Conservation (phyloP, 2,329 filamentous ascomycete species). For the Emydomyces testavorans region DNA sequence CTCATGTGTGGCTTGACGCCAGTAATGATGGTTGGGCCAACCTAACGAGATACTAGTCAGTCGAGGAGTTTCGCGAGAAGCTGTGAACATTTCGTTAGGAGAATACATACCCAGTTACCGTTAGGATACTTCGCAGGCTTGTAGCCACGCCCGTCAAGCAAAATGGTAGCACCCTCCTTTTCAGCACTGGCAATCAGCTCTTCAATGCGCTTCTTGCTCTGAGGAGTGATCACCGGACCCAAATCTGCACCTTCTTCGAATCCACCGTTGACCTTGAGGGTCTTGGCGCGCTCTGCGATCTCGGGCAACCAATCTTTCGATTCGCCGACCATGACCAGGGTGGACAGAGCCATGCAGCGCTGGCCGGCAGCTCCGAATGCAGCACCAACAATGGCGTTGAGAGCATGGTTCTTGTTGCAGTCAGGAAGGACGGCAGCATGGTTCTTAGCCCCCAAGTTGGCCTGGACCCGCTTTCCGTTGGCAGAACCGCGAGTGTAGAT, state of each 20-base stretch:
- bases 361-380: slow-evolving; percentile 59
- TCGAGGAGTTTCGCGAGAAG: not conserved
- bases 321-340: slow-evolving; percentile 53
- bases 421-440: slow-evolving; percentile 56
- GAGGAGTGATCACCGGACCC: slow-evolving; percentile 51
- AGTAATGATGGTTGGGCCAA: slow-evolving; percentile 54
- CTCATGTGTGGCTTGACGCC: slow-evolving; percentile 55
- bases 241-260: slow-evolving; percentile 51
- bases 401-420: slow-evolving; percentile 56
- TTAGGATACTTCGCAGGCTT: slow-evolving; percentile 54
- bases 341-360: slow-evolving; percentile 58
- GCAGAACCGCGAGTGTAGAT: slow-evolving; percentile 57
- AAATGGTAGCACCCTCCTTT: slow-evolving; percentile 52
- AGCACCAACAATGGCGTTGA: slow-evolving; percentile 55
- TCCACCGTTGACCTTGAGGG: slow-evolving; percentile 48
- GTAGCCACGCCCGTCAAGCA: slow-evolving; percentile 50
- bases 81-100: slow-evolving; percentile 26
- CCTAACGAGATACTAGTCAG: slow-evolving; percentile 25
- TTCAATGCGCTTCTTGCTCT: slow-evolving; percentile 54
- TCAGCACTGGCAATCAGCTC: slow-evolving; percentile 50
- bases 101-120: slow-evolving; percentile 49
- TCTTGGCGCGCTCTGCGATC: slow-evolving; percentile 50
- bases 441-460: slow-evolving; percentile 60
- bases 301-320: slow-evolving; percentile 55
- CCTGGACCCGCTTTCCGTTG: slow-evolving; percentile 58